phyloP scores from a whole-genome alignment of 352 stramenopile species.

The Phytopythium sindhum region DNA sequence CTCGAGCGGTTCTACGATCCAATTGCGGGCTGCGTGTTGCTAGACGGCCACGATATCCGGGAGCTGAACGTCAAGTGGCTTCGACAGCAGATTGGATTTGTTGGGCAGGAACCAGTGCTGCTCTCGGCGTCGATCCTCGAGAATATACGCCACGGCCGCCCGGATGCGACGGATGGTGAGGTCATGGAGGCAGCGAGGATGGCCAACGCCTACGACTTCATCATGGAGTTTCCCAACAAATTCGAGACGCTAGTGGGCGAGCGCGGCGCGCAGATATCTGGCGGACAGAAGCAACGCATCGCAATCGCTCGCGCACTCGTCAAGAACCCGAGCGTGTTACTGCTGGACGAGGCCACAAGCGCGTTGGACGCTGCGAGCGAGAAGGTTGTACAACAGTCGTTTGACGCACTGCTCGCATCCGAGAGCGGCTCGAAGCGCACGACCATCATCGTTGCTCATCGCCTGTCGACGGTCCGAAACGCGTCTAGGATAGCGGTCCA shows the following conservation, averaged over 20 bases:
- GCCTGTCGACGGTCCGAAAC: constrained; percentile 92
- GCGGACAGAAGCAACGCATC: constrained; percentile 89
- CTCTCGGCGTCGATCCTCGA: constrained; percentile 56
- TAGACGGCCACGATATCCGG: constrained; percentile 58
- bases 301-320: constrained; percentile 88
- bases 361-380: constrained; percentile 84
- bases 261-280: constrained; percentile 65
- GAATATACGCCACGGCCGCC: constrained; percentile 14
- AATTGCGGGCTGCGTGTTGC: constrained; percentile 23
- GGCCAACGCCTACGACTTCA: constrained; percentile 44
- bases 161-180: constrained; percentile 2
- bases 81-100: constrained; percentile 65
- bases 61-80: constrained; percentile 58
- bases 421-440: constrained; percentile 48
- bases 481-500: constrained; percentile 95
- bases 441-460: constrained; percentile 93
- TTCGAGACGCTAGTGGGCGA: constrained; percentile 90
- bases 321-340: constrained; percentile 82
- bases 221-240: constrained; percentile 68
- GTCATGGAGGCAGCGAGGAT: constrained; percentile 5
- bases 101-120: constrained; percentile 87
- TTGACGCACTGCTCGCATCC: constrained; percentile 45
- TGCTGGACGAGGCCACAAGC: constrained; percentile 91
- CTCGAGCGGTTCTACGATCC: constrained; percentile 65
- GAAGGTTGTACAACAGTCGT: constrained; percentile 72